Evolutionary conservation across 2,329 filamentous ascomycete species (phyloP).

Genomic region (Tolypocladium paradoxum): DNA sequence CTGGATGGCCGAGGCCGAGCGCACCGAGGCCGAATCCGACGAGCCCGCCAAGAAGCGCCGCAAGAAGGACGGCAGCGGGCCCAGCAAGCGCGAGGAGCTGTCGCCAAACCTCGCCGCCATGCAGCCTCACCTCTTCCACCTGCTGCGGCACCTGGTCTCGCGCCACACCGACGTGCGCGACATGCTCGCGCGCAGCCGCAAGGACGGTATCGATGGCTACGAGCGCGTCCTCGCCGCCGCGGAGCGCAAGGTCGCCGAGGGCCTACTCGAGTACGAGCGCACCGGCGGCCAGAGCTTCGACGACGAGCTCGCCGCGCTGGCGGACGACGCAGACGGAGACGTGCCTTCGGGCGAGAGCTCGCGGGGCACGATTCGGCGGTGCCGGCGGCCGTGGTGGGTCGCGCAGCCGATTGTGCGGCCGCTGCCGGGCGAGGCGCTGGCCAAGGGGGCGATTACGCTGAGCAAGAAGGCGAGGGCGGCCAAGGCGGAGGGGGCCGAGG

Average conservation of each 20-base stretch:
- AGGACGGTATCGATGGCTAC: conserved; percentile 64
- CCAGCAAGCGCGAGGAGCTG: conserved; percentile 24
- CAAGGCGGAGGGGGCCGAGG: conserved; percentile 10
- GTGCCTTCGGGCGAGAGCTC: conserved; percentile 45
- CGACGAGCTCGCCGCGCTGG: conserved; percentile 20
- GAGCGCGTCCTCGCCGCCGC: conserved; percentile 68
- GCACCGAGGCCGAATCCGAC: conserved; percentile 23
- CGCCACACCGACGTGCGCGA: conserved; percentile 77
- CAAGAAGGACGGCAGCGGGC: conserved; percentile 25
- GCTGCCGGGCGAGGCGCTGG: conserved; percentile 75
- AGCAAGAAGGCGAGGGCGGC: conserved; percentile 54
- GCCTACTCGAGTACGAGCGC: conserved; percentile 55
- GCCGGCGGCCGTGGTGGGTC: conserved; percentile 80
- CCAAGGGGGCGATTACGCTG: conserved; percentile 64
- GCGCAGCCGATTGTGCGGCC: conserved; percentile 81
- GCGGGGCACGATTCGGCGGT: conserved; percentile 56
- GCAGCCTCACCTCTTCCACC: conserved; percentile 88
- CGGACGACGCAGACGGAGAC: conserved; percentile 5
- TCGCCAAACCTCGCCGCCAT: conserved; percentile 63
- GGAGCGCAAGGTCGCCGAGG: conserved; percentile 63
- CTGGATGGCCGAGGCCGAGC: conserved; percentile 29
- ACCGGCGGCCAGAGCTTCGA: conserved; percentile 39
- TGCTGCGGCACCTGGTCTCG: conserved; percentile 72
- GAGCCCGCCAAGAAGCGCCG: conserved; percentile 43
- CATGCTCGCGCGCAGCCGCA: conserved; percentile 57